Conservation (phyloP, 768 basidiomycete genomes). For the Chiua virens region DNA sequence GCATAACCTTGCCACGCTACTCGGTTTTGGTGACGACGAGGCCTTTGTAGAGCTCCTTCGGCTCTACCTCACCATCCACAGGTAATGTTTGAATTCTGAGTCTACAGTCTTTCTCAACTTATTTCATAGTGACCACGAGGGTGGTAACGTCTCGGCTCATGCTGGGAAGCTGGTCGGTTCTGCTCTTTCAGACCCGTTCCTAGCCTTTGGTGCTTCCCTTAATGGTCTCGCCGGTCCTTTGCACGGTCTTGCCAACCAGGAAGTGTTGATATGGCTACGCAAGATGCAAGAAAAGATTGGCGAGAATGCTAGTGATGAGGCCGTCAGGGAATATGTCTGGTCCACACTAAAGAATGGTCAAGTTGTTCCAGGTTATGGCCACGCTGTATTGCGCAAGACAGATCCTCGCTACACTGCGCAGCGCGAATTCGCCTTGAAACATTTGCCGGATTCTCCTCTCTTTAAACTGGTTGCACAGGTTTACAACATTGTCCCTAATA, state of each 20-base stretch:
- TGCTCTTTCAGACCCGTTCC: conserved; percentile 96
- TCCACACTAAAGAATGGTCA: conserved; percentile 89
- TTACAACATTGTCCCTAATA: conserved; percentile 84
- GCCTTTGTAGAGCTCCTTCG: conserved; percentile 93
- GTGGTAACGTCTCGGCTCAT: conserved; percentile 97
- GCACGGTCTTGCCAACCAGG: conserved; percentile 97
- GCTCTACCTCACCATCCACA: conserved; percentile 97
- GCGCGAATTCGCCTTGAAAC: conserved; percentile 84
- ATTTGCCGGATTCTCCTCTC: conserved; percentile 81
- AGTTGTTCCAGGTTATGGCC: conserved; percentile 92
- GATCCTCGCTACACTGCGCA: conserved; percentile 93
- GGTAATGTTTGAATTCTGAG: conserved; percentile 34
- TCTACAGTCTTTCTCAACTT: background rate
- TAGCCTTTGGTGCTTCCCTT: conserved; percentile 87
- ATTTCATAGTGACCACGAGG: conserved; percentile 82
- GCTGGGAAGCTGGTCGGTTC: conserved; percentile 92
- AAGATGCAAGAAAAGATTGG: conserved; percentile 93
- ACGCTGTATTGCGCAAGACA: conserved; percentile 85
- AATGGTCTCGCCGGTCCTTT: conserved; percentile 97
- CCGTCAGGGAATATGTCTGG: conserved; percentile 94
- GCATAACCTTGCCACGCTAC: conserved; percentile 82
- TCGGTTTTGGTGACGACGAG: conserved; percentile 86
- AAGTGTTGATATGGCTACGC: conserved; percentile 91
- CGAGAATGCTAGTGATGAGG: conserved; percentile 79
- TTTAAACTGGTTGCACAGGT: conserved; percentile 94